A percentile compares a stretch with the other conserved stretches of the same genome.
Evolutionary conservation across 2,329 filamentous ascomycete genomes (phyloP).

Genomic region (Simplicillium sp.): DNA sequence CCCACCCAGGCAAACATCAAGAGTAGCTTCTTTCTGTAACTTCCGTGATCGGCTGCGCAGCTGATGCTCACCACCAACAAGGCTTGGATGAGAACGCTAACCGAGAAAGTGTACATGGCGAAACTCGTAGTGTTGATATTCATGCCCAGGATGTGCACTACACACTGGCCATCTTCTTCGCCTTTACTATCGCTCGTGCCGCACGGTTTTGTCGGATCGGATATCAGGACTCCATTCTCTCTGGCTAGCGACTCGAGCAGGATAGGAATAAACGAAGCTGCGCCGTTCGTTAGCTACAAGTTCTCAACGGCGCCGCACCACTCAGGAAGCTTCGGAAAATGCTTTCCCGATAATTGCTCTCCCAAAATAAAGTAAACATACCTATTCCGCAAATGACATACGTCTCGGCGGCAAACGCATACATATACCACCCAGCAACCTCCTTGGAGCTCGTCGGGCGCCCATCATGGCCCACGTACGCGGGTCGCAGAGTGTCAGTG

Average conservation of each 20-base stretch:
- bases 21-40: constrained; percentile 80
- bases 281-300: constrained; percentile 1
- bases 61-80: constrained; percentile 93
- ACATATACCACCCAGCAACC: constrained; percentile 89
- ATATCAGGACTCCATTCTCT: constrained; percentile 80
- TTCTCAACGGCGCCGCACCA: background rate
- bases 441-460: constrained; percentile 82
- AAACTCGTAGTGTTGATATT: constrained; percentile 95
- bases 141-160: constrained; percentile 71
- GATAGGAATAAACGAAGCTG: constrained; percentile 91
- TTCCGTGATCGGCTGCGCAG: constrained; percentile 88
- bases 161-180: constrained; percentile 56
- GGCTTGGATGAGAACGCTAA: constrained; percentile 83
- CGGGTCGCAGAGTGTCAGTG: constrained; percentile 21
- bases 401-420: constrained; percentile 92
- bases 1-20: constrained; percentile 78
- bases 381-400: constrained; percentile 79
- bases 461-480: constrained; percentile 75
- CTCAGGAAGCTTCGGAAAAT: no score
- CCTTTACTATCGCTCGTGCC: constrained; percentile 49
- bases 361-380: constrained; percentile 28
- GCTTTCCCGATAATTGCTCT: background rate
- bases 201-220: constrained; percentile 69
- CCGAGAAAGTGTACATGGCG: constrained; percentile 95
- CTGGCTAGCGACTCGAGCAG: constrained; percentile 87